Base-by-base conservation (phyloP, 495 filamentous ascomycete genomes). In the Thermothielavioides terrestris region DNA sequence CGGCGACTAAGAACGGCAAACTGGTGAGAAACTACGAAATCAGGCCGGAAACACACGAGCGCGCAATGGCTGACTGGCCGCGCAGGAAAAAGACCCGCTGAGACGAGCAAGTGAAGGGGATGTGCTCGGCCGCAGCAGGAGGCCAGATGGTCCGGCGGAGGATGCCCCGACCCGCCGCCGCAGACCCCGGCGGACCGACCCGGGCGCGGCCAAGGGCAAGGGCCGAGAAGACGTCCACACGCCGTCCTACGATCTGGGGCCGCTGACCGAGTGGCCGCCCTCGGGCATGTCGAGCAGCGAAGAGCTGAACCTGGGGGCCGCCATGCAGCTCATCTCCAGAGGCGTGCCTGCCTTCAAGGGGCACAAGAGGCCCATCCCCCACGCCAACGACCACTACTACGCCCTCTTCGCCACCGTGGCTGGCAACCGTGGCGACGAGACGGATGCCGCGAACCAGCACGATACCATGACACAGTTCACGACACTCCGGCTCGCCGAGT, bases 401-500 rank as follows among this genome's bases (percentile, higher is more conserved):
- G 63, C 66, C 8, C 54, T 79, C 11, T 78, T 69, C 51, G 66
- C 70, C 7, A 76, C 72, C 10, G 66, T 63, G 0, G 68, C 71
- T 10, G 71, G 71, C 8, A 75, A 74, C 42, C 59, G 60, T 3
- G 62, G 67, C 31, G 72, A 72, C 22, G 70, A 70, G 49, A 67
- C 60, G 2, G 73, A 76, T 38, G 60, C 56, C 12, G 73, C 58
- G 9, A 67, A 72, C 52, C 63, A 60, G 39, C 71, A 76, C 57
- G 65, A 72, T 50, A 52, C 70, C 25, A 75, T 76, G 72, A 68
- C 61, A 8, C 69, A 75, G 56, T 68, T 76, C 51, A 73, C 71
- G 60, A 70, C 69, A 8, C 39, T 76, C 46, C 59, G 59, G n/a
- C 50, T 75, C 35, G 57, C 65, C 38, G 70, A 66, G 12, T 37